Percentiles rank a stretch among this genome's conserved stretches.
Evolutionary conservation across 768 basidiomycete genomes (phyloP).

Genomic region (Pulveroboletus frians): DNA sequence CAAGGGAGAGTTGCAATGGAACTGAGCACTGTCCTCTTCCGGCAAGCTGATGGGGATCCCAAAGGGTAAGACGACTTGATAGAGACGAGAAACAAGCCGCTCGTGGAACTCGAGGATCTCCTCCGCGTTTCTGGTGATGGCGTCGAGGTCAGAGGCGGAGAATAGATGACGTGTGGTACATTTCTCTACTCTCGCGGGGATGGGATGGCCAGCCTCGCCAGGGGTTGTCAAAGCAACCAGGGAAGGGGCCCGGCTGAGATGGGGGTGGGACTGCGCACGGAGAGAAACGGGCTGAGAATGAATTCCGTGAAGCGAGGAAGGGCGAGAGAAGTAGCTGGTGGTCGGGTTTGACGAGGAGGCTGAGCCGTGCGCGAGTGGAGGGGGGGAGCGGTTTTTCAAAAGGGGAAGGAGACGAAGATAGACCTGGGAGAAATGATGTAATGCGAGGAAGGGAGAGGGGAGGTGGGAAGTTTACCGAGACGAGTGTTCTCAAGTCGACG

Average conservation of each 20-base stretch:
- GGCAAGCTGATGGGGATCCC: constrained; percentile 41
- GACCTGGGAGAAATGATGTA: constrained; percentile 40
- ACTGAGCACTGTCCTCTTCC: constrained; percentile 4
- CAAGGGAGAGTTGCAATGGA: constrained; percentile 20
- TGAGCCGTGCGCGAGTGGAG: constrained; percentile 10
- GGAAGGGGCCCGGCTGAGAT: constrained; percentile 19
- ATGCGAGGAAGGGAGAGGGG: not conserved
- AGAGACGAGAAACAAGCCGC: constrained; percentile 53
- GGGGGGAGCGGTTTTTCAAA: constrained; percentile 31
- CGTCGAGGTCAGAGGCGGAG: constrained; percentile 51
- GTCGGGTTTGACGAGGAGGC: constrained; percentile 26
- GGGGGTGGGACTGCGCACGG: constrained; percentile 43
- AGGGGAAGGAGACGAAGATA: constrained; percentile 57
- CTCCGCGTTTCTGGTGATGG: constrained; percentile 61
- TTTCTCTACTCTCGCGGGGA: constrained; percentile 28
- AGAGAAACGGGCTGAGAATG: constrained; percentile 41
- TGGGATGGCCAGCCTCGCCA: constrained; percentile 9
- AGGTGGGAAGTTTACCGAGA: constrained; percentile 50
- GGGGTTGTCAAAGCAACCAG: constrained; percentile 12
- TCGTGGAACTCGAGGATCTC: constrained; percentile 68
- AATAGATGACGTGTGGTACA: constrained; percentile 46
- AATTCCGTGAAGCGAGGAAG: constrained; percentile 37
- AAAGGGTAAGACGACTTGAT: constrained; percentile 43
- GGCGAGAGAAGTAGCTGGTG: constrained; percentile 32
- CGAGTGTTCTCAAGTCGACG: constrained; percentile 68